A percentile compares a stretch with the other conserved stretches of the same genome.
These are phyloP conservation scores for Aureobasidium sp. DNA, from an alignment of 2,329 filamentous ascomycete genomes.

Conservation along the genomic window DNA sequence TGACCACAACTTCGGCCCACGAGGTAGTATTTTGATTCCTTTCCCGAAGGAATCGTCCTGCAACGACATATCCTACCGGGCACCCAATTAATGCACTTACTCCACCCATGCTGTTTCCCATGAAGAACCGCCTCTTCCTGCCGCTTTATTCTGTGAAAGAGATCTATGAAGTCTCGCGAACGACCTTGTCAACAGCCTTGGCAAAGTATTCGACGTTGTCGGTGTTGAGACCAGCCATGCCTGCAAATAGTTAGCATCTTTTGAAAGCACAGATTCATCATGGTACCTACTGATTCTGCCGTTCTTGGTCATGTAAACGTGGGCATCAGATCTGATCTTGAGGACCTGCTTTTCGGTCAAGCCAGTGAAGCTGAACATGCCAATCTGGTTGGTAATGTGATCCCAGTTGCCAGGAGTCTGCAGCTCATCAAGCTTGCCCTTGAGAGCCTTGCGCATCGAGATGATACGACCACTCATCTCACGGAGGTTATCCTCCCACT, in stretches of 20 bases:
- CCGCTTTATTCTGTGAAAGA: neutral
- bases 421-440: conserved; percentile 71
- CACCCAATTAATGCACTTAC: conserved; percentile 3
- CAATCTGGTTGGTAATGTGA: conserved; percentile 97
- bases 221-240: conserved; percentile 91
- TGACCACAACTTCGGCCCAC: neutral
- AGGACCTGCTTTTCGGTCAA: conserved; percentile 64
- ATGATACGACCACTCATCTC: conserved; percentile 97
- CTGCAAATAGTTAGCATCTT: neutral
- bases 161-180: conserved; percentile 43
- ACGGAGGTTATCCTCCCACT: conserved; percentile 87
- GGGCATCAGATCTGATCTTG: conserved; percentile 59
- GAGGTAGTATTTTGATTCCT: neutral
- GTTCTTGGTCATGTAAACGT: conserved; percentile 94
- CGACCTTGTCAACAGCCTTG: conserved; percentile 76
- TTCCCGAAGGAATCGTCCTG: neutral
- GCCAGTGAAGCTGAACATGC: conserved; percentile 97
- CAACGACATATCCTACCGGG: neutral
- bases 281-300: conserved; percentile 64
- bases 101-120: conserved; percentile 6
- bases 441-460: conserved; percentile 73
- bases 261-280: neutral
- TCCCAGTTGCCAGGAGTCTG: conserved; percentile 88
- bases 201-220: conserved; percentile 91
- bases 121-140: neutral